These are phyloP conservation scores for Typha latifolia DNA, from an alignment of 176 grass and related monocot species.

Conservation along the genomic window DNA sequence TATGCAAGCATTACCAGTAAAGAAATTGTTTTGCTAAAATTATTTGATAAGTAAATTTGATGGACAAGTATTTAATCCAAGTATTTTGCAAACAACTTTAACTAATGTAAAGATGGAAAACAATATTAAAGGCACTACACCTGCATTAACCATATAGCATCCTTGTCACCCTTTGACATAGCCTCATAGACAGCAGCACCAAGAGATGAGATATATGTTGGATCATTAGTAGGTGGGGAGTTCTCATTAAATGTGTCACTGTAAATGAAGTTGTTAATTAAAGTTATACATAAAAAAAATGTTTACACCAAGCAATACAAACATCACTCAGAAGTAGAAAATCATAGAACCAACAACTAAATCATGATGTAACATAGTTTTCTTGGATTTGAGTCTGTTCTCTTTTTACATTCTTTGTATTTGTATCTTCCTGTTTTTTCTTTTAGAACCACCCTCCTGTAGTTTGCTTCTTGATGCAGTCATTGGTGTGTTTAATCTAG, in stretches of 20 bases:
- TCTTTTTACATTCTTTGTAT: no score
- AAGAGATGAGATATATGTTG: conserved; percentile 82
- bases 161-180: conserved; percentile 74
- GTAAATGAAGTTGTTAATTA: conserved; percentile 30
- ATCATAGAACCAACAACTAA: neutral
- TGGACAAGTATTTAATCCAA: no score
- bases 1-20: no score
- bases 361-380: no score
- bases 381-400: no score
- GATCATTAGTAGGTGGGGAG: conserved; percentile 80
- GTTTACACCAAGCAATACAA: neutral
- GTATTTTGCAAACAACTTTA: no score
- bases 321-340: neutral
- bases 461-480: no score
- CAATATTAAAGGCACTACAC: conserved; percentile 22
- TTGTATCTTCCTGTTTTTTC: no score
- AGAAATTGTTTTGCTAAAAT: no score
- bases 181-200: conserved; percentile 86
- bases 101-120: neutral
- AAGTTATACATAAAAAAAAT: neutral
- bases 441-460: no score
- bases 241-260: conserved; percentile 99
- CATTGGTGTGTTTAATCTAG: no score
- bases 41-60: no score
- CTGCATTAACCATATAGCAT: conserved; percentile 98